Evolutionary conservation across 805 yeast species (phyloP).

Genomic region (Cyberlindnera mrakii): DNA sequence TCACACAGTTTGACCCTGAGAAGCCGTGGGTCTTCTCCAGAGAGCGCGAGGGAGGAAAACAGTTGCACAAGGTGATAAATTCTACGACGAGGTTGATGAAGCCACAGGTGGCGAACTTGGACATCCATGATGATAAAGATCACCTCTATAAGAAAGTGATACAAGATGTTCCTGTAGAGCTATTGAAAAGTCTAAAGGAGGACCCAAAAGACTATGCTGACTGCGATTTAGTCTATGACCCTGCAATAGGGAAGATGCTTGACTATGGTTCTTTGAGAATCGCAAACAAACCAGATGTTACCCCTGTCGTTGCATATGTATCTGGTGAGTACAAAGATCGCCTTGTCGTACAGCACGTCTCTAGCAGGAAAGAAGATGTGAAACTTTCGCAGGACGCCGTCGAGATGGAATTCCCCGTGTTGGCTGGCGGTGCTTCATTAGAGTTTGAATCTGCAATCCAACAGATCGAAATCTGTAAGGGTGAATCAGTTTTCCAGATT

Average conservation of each 20-base stretch:
- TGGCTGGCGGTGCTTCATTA: constrained; percentile 12
- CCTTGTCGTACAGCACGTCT: constrained; percentile 3
- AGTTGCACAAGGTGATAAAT: constrained; percentile 10
- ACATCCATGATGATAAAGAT: neutral
- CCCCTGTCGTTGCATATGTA: constrained; percentile 5
- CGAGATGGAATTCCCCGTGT: constrained; percentile 4
- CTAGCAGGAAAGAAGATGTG: neutral
- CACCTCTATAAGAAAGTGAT: neutral
- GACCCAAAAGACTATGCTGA: neutral
- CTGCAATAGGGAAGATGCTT: constrained; percentile 24
- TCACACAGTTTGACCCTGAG: constrained; percentile 11
- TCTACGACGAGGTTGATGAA: neutral
- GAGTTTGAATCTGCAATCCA: constrained; percentile 33
- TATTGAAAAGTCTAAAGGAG: constrained; percentile 1
- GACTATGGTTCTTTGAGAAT: constrained; percentile 3
- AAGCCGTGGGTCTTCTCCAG: constrained; percentile 25
- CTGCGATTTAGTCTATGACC: constrained; percentile 28
- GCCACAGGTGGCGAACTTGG: neutral
- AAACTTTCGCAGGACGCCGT: neutral
- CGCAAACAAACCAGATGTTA: too few relatives aligned
- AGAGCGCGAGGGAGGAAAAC: constrained; percentile 17
- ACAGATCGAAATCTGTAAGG: constrained; percentile 31
- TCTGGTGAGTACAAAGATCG: constrained; percentile 2
- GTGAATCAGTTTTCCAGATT: constrained; percentile 19
- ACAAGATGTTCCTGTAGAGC: neutral